phyloP scores from a whole-genome alignment of 495 filamentous ascomycete genomes.

The Friedmanniomyces simplex region DNA sequence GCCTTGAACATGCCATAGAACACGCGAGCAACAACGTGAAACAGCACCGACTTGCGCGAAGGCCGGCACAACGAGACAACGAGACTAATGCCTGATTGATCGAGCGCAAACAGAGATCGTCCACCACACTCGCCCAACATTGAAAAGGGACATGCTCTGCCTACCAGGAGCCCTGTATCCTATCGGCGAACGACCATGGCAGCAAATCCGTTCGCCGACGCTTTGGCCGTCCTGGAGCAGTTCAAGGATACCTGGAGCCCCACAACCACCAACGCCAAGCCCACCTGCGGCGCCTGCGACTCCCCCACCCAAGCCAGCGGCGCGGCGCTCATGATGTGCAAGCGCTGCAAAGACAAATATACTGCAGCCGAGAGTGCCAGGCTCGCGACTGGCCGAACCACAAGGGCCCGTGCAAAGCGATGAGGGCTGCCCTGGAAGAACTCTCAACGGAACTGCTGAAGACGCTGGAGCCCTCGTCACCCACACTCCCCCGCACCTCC shows the following conservation, averaged over 20 bases:
- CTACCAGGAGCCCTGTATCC: no score
- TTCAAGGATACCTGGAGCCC: not conserved
- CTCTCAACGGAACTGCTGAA: not conserved
- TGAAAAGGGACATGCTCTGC: no score
- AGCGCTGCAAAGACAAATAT: not conserved
- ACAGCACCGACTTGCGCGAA: no score
- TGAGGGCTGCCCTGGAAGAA: not conserved
- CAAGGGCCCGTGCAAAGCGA: not conserved
- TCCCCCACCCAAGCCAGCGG: not conserved
- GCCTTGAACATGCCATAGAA: no score
- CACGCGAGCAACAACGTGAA: no score
- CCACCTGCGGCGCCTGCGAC: not conserved
- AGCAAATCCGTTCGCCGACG: no score
- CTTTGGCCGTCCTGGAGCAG: not conserved
- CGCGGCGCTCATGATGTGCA: not conserved
- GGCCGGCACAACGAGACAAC: no score
- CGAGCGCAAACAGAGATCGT: no score
- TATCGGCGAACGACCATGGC: no score
- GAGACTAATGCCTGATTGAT: no score
- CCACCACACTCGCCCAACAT: no score
- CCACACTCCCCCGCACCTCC: not conserved
- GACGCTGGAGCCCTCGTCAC: not conserved
- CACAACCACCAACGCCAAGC: not conserved
- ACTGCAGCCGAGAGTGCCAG: not conserved
- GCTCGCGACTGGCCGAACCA: not conserved